Percentiles rank a stretch among this genome's conserved stretches.
phyloP scores from a whole-genome alignment of 2,329 filamentous ascomycete genomes.

The Metarhizium brunneum region DNA sequence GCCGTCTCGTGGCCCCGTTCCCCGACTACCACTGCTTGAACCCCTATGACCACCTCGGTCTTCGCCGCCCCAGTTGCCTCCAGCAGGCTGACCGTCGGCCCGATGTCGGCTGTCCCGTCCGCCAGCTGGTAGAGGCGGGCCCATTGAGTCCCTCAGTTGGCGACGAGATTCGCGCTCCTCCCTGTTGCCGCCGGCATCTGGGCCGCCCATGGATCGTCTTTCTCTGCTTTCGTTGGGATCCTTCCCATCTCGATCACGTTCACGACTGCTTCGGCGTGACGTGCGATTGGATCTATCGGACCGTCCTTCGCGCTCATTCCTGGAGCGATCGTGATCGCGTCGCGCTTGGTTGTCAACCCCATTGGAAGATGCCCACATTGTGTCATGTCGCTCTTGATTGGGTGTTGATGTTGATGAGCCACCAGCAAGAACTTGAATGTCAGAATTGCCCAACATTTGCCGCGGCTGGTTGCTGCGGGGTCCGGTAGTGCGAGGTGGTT shows the following conservation, averaged over 20 bases:
- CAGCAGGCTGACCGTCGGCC: slow-evolving; percentile 12
- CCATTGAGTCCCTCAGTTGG: slow-evolving; percentile 19
- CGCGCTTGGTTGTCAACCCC: slow-evolving; percentile 21
- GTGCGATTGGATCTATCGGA: slow-evolving; percentile 29
- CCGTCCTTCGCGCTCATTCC: slow-evolving; percentile 32
- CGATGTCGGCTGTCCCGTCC: slow-evolving; percentile 24
- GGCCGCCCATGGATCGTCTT: slow-evolving; percentile 26
- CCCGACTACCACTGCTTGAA: slow-evolving; percentile 19
- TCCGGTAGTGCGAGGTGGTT: slow-evolving; percentile 25
- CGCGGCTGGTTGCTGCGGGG: slow-evolving; percentile 23
- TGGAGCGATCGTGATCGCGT: slow-evolving; percentile 32
- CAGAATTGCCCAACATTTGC: slow-evolving; percentile 40
- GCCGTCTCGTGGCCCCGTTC: slow-evolving; percentile 23
- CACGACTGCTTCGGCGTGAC: slow-evolving; percentile 40
- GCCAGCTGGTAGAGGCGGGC: slow-evolving; percentile 16
- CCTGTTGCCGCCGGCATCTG: slow-evolving; percentile 15
- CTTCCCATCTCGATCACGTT: slow-evolving; percentile 38
- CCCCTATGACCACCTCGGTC: slow-evolving; percentile 17
- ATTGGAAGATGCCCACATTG: slow-evolving; percentile 23
- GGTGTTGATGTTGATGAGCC: slow-evolving; percentile 42
- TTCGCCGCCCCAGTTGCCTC: slow-evolving; percentile 12
- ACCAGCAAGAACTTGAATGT: slow-evolving; percentile 47
- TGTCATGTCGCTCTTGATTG: slow-evolving; percentile 37
- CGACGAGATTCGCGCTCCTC: slow-evolving; percentile 27
- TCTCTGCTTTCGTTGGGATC: slow-evolving; percentile 37